A percentile compares a stretch with the other conserved stretches of the same genome.
Evolutionary conservation across 306 rosid species (phyloP).

Genomic region (Chamaecrista fasciculata): DNA sequence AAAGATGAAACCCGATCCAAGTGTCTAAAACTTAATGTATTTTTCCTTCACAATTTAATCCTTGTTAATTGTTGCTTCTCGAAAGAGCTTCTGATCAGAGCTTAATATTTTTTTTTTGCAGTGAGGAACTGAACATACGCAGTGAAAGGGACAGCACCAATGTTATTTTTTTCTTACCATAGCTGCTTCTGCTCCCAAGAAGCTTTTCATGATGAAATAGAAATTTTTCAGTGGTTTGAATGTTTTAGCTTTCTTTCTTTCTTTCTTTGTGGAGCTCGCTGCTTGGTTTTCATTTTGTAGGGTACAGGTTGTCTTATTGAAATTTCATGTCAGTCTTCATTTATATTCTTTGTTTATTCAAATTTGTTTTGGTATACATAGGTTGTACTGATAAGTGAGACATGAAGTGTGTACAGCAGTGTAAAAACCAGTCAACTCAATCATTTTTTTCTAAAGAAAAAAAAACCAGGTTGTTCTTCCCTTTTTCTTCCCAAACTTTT

Average conservation of each 20-base stretch:
- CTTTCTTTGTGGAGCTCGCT: slow-evolving; percentile 46
- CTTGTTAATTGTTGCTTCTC: background rate
- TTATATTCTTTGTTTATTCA: slow-evolving; percentile 20
- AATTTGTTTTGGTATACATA: slow-evolving; percentile 41
- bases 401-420: slow-evolving; percentile 79
- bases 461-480: slow-evolving; percentile 43
- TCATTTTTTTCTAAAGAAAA: slow-evolving; percentile 29
- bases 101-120: slow-evolving; percentile 38
- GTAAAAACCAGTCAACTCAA: slow-evolving; percentile 47
- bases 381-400: slow-evolving; percentile 57
- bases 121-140: slow-evolving; percentile 43
- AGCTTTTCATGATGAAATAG: slow-evolving; percentile 44
- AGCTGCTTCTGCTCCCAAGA: slow-evolving; percentile 83
- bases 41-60: slow-evolving; percentile 15
- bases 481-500: background rate
- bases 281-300: slow-evolving; percentile 45
- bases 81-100: slow-evolving; percentile 28
- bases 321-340: slow-evolving; percentile 28
- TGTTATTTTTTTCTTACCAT: slow-evolving; percentile 51
- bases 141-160: slow-evolving; percentile 76
- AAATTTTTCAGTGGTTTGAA: slow-evolving; percentile 39
- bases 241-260: slow-evolving; percentile 46
- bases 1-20: background rate
- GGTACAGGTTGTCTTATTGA: slow-evolving; percentile 44
- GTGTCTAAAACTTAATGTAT: background rate